Base-by-base conservation (phyloP, 83 land plant species). In the Thuja plicata region DNA sequence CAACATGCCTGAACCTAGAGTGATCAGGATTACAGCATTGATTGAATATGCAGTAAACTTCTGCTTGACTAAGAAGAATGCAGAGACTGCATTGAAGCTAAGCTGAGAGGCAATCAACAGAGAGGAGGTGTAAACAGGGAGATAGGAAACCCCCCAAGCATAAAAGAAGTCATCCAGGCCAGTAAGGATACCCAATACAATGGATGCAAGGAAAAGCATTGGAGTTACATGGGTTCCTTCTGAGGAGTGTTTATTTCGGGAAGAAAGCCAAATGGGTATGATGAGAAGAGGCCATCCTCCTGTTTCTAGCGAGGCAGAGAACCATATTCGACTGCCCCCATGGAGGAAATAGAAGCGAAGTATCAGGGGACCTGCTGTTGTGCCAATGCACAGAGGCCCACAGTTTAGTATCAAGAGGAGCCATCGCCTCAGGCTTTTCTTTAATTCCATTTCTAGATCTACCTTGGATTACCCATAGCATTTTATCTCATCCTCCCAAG, bases 161-260 rank as follows among this genome's bases (percentile, higher is more conserved):
- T 89, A 91, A 37, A 92, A 17, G 85, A 89, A 89, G 87, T 92
- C 87, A 90, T 89, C 90, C 13, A 89, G 40, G 13, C 93, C 94
- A 2, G 85, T 82, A 10, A 92, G 73, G 24, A 70, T 19, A 43
- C 94, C 94, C 52, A 91, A 3, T 35, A 37, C 89, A 15, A 54
- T 2, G 57, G 57, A 54, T 54, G 57, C 57, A 15, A 54, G 57
- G 19, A 3, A 54, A 54, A 48, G 71, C 38, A 41, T 86, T 3
- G 84, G 90, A 11, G 66, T 85, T 10, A 85, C 30, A 48, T 50
- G 87, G 30, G 2, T 55, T 0, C 30, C 37, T 74, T 12, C 13
- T 8, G 35, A 11, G 78, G 34, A 5, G 0, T 32, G 19, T 85
- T 50, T 50, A 12, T 19, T 52, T 13, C 40, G 66, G 27, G 30